Conservation (phyloP, 2,329 filamentous ascomycete genomes). For the Talaromyces sp. region DNA sequence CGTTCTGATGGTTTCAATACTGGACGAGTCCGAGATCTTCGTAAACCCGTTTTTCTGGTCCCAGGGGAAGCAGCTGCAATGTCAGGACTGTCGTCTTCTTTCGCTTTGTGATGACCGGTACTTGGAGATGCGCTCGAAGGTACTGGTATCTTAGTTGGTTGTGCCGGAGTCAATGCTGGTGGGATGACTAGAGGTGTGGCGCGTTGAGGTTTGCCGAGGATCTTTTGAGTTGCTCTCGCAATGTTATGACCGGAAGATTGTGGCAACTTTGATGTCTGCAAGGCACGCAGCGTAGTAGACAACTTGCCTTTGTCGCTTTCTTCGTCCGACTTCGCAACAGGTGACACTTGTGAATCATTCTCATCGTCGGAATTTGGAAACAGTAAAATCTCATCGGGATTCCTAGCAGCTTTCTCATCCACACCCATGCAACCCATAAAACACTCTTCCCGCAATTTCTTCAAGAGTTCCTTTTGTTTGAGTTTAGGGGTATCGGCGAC, state of each 20-base stretch:
- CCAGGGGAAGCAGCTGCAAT: conserved; percentile 41
- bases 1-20: background rate
- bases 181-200: conserved; percentile 6
- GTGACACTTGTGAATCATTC: conserved; percentile 23
- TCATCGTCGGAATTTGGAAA: conserved; percentile 31
- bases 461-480: conserved; percentile 24
- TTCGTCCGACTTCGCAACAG: conserved; percentile 23
- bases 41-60: conserved; percentile 24
- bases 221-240: background rate
- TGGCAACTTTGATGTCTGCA: conserved; percentile 4
- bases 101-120: conserved; percentile 21
- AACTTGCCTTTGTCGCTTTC: conserved; percentile 18
- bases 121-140: conserved; percentile 21
- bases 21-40: conserved; percentile 3
- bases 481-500: conserved; percentile 33
- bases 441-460: conserved; percentile 32
- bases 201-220: background rate
- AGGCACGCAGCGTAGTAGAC: background rate
- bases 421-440: conserved; percentile 43
- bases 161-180: conserved; percentile 7
- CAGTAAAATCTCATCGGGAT: conserved; percentile 37
- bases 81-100: conserved; percentile 29
- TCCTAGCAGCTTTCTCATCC: conserved; percentile 31
- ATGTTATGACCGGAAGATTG: background rate
- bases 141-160: conserved; percentile 13